phyloP scores from a whole-genome alignment of 495 filamentous ascomycete genomes.

The Rusavskia elegans region DNA sequence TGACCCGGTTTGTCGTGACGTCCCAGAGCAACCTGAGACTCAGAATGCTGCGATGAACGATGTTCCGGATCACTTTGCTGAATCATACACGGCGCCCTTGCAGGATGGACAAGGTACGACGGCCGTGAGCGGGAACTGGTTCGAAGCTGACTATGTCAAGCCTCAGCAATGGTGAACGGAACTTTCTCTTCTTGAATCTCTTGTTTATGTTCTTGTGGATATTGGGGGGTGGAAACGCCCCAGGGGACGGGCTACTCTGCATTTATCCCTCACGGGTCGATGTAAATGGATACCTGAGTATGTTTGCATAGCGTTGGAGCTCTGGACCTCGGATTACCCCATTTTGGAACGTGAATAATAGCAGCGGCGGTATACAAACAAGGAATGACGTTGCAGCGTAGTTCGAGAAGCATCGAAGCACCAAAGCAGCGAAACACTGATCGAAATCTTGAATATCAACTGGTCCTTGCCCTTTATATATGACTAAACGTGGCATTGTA shows the following conservation, averaged over 20 bases:
- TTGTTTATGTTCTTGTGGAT: background rate
- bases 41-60: background rate
- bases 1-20: conserved; percentile 38
- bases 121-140: background rate
- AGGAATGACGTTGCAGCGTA: background rate
- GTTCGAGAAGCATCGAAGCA: no score
- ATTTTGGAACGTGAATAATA: background rate
- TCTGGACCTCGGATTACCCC: background rate
- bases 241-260: background rate
- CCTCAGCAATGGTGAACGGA: background rate
- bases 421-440: background rate
- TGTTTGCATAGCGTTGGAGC: background rate
- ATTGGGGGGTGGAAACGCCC: background rate
- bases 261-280: background rate
- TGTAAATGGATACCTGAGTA: background rate
- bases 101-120: background rate
- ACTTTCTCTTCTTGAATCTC: background rate
- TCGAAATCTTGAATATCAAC: background rate
- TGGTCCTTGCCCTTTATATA: no score
- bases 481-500: background rate
- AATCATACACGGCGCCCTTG: background rate
- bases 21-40: conserved; percentile 11
- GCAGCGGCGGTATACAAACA: background rate
- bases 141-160: background rate
- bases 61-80: background rate